Base-by-base conservation (phyloP, 768 basidiomycete genomes). In the Amanita subjunquillea region DNA sequence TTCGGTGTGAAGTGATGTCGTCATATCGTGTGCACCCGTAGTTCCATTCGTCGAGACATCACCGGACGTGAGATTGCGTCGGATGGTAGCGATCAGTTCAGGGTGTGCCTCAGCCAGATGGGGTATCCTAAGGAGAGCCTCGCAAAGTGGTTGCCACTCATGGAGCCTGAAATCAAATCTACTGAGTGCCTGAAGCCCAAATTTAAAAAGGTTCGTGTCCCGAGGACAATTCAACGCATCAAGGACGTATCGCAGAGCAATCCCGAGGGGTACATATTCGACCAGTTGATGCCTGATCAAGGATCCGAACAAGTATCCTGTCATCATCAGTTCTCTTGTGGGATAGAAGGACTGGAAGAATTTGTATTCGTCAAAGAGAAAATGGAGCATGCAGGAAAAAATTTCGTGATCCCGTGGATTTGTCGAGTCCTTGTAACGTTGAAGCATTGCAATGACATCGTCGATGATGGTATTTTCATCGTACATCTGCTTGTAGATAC, bases 301-400 rank as follows among this genome's bases (percentile, higher is more conserved):
- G 29, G 92, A 93, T 32, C 96, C 96, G 57, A 98, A 98, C 27
- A 99, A 79, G 62, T 91, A 87, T 44, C 90, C 96, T 6, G 96
- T 98, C 83, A 98, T 92, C 49, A 85, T 83, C 43, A 98, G 77
- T 70, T 98, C 93, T 58, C 93, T 87, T 37, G 88, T 76, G 23
- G 96, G 96, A 62, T 92, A 92, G 69, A 87, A 96, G 38, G 88
- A 87, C 64, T 95, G 91, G 81, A 98, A 96, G 76, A 97, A 99
- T 63, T 93, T 94, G 82, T 96, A 96, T 71, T 99, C 96, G 80
- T 98, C 96, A 69, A 99, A 97, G 41, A 99, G 80, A 75, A 96
- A 95, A 72, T 97, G 94, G 48, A 99, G 85, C 84, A 96, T 96
- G 80, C 93, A 97, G n/a, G 93, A 96, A 64, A 97, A 97, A 56